Base-by-base conservation (phyloP, 148 eudicot genomes). In the Cornus kousa region DNA sequence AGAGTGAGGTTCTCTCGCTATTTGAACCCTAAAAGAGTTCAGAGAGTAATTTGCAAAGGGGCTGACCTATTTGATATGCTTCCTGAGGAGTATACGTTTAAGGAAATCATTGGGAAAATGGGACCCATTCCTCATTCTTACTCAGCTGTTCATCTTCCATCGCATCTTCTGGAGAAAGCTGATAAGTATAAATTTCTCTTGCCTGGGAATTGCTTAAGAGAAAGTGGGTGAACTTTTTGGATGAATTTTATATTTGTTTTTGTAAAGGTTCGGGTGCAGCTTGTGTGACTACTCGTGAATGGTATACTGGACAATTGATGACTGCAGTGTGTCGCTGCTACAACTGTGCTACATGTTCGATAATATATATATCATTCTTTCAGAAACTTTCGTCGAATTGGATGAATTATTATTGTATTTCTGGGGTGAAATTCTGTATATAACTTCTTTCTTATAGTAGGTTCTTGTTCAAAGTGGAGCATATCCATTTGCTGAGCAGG, bases 81-180 rank as follows among this genome's bases (percentile, higher is more conserved):
- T 17, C 97, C 97, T 0, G 97, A 92, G 80, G 97, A 89, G 81
- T 91, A 90, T 78, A 89, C 94, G 0, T 92, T 92, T 72, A 84
- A 81, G 86, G 93, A 82, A 53, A 92, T 92, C 13, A 90, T 92
- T 0, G 89, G 91, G 75, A 92, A 91, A 84, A 87, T 92, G 94
- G 97, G 97, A 33, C 90, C 93, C 8, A 83, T 92, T 33, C 94
- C 93, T 2, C 97, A 87, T 83, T 92, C 97, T 11, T 92, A 88
- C 70, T 90, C 97, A 1, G 97, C 97, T 2, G 91, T 92, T 67
- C 93, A 92, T 83, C 83, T 92, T 46, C 97, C 97, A 6, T 80
- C 90, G 0, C 86, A 82, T 81, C 91, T 92, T 70, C 83, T 90
- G 84, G 91, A 92, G 82, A 89, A 92, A 46, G 89, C 97, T 0